Conservation (phyloP, 1,139 yeast genomes). For the Magnusiomyces tetraspermus region DNA sequence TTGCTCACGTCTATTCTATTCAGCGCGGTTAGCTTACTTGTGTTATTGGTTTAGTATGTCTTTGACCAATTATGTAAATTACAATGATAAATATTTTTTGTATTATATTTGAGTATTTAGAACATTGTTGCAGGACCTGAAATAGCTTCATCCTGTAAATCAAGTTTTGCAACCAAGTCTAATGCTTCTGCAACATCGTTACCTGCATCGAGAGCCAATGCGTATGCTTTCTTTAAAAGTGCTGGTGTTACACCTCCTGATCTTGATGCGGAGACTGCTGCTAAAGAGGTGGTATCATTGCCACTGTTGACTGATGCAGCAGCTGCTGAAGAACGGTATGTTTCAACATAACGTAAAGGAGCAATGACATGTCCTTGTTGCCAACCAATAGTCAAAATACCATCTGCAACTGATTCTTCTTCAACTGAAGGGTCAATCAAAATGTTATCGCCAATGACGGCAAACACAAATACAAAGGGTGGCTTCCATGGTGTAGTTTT, state of each 20-base stretch:
- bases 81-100: background rate
- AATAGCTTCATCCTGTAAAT: constrained; percentile 14
- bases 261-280: constrained; percentile 8
- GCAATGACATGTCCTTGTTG: constrained; percentile 49
- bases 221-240: constrained; percentile 28
- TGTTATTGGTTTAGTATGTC: too few species aligned
- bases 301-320: constrained; percentile 4
- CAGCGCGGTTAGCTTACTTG: constrained; percentile 55
- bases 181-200: constrained; percentile 26
- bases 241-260: constrained; percentile 24
- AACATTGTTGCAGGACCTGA: constrained; percentile 16
- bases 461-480: constrained; percentile 67
- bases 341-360: constrained; percentile 31
- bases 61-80: too few species aligned
- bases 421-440: constrained; percentile 74
- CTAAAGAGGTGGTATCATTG: background rate
- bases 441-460: constrained; percentile 59
- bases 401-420: constrained; percentile 81
- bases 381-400: constrained; percentile 68
- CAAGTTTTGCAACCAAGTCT: constrained; percentile 17
- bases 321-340: constrained; percentile 11
- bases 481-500: constrained; percentile 41
- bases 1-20: constrained; percentile 80
- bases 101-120: constrained; percentile 3
- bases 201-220: constrained; percentile 29